A percentile compares a stretch with the other conserved stretches of the same genome.
These are phyloP conservation scores for Cyclostephanos tholiformis DNA, from an alignment of 108 stramenopile genomes.

Conservation along the genomic window DNA sequence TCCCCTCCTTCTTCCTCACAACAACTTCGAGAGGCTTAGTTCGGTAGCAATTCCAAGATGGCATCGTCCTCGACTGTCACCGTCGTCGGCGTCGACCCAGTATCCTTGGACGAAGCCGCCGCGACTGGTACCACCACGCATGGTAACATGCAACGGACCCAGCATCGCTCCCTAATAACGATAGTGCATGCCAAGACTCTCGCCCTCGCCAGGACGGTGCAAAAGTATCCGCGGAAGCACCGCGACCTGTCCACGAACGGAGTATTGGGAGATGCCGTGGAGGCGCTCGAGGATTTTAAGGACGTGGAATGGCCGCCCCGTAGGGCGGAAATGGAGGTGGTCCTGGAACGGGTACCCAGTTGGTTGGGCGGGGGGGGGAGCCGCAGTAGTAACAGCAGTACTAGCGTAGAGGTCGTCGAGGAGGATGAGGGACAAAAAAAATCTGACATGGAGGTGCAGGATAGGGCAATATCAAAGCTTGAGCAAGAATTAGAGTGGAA, in stretches of 20 bases:
- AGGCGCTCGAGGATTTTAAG: constrained; percentile 49
- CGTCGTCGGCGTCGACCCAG: not conserved
- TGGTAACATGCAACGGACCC: constrained; percentile 17
- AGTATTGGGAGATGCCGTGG: constrained; percentile 42
- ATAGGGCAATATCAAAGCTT: constrained; percentile 22
- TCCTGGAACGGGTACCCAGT: constrained; percentile 27
- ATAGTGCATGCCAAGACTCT: constrained; percentile 32
- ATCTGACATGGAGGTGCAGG: constrained; percentile 7
- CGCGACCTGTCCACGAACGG: constrained; percentile 29
- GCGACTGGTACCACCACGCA: constrained; percentile 11
- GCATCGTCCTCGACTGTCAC: not conserved
- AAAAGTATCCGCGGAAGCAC: constrained; percentile 45
- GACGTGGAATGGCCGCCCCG: constrained; percentile 52
- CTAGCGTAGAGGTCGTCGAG: not conserved
- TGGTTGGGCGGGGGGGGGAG: constrained; percentile 25
- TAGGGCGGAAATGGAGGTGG: constrained; percentile 1
- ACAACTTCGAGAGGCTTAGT: not conserved
- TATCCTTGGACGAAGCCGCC: not conserved
- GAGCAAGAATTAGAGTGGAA: constrained; percentile 11
- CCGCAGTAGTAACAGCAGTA: not conserved
- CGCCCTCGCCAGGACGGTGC: constrained; percentile 31
- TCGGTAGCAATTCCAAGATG: not conserved
- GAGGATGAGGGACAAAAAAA: constrained; percentile 12
- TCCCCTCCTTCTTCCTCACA: not conserved
- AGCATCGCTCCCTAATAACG: constrained; percentile 39